Conservation (phyloP, 257 asterid species). For the Leptodermis oblonga region DNA sequence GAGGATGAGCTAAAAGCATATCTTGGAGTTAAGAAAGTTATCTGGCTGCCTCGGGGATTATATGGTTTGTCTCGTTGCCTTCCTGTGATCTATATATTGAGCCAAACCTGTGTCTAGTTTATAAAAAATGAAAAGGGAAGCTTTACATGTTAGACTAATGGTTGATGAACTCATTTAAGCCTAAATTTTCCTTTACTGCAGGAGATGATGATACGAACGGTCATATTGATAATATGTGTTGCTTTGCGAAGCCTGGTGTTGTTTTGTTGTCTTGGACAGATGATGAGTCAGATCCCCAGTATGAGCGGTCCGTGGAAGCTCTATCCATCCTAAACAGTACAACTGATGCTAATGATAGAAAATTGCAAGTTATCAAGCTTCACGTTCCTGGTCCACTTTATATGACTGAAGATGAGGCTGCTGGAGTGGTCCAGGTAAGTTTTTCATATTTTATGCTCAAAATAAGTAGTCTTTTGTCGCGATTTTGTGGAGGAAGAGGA, state of each 20-base stretch:
- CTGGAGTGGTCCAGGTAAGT: slow-evolving; percentile 57
- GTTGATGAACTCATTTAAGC: not conserved
- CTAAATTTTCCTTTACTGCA: slow-evolving; percentile 30
- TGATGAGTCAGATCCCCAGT: slow-evolving; percentile 69
- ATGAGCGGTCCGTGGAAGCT: slow-evolving; percentile 68
- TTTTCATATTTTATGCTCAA: not conserved
- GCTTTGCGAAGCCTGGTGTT: slow-evolving; percentile 82
- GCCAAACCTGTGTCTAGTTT: not conserved
- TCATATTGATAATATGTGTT: slow-evolving; percentile 90
- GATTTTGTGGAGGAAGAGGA: not conserved
- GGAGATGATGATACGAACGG: slow-evolving; percentile 98
- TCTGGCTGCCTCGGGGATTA: slow-evolving; percentile 91
- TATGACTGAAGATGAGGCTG: slow-evolving; percentile 75
- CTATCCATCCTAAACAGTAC: slow-evolving; percentile 52
- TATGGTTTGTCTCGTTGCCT: slow-evolving; percentile 45
- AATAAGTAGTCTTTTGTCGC: not conserved
- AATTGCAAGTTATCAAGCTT: slow-evolving; percentile 74
- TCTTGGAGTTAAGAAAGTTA: slow-evolving; percentile 82
- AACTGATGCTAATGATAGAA: slow-evolving; percentile 75
- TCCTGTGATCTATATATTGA: slow-evolving; percentile 16
- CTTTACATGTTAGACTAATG: not conserved
- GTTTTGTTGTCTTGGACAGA: slow-evolving; percentile 92
- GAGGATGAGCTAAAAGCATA: slow-evolving; percentile 76
- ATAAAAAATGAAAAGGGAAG: not conserved
- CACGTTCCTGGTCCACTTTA: slow-evolving; percentile 84